phyloP scores from a whole-genome alignment of 345 rosid genomes.

The Salix caprea region DNA sequence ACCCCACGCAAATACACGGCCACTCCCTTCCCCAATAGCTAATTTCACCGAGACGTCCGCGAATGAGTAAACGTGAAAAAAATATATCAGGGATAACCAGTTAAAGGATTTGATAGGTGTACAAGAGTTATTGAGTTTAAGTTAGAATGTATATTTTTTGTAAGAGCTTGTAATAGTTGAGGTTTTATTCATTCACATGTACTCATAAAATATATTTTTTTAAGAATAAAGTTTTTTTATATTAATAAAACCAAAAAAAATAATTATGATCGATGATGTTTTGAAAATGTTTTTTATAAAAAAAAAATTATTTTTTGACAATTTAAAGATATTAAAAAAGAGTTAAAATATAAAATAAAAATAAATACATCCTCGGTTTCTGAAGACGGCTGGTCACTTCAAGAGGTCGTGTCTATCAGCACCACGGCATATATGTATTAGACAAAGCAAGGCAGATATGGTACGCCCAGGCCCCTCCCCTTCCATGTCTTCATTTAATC shows the following conservation, averaged over 20 bases:
- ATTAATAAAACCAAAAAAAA: too few relatives aligned
- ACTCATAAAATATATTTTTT: rapidly evolving
- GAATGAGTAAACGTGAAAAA: background rate
- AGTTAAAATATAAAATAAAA: too few relatives aligned
- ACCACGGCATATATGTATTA: background rate
- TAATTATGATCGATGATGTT: too few relatives aligned
- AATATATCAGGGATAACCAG: background rate
- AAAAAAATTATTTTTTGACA: too few relatives aligned
- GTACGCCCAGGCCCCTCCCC: background rate
- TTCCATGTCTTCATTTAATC: background rate
- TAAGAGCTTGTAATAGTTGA: rapidly evolving
- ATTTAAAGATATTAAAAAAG: too few relatives aligned
- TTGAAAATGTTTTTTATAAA: too few relatives aligned
- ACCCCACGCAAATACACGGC: background rate
- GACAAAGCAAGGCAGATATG: background rate
- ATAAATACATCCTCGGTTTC: background rate
- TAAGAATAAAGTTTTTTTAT: rapidly evolving
- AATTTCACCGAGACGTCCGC: background rate
- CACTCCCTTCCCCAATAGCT: background rate
- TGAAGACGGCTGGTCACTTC: background rate
- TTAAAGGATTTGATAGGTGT: too few relatives aligned
- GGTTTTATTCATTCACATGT: too few relatives aligned
- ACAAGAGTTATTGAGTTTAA: too few relatives aligned
- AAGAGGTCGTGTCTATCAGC: background rate
- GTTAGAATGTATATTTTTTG: rapidly evolving